Base-by-base conservation (phyloP, 441 rosid species). In the Pelargonium australe region DNA sequence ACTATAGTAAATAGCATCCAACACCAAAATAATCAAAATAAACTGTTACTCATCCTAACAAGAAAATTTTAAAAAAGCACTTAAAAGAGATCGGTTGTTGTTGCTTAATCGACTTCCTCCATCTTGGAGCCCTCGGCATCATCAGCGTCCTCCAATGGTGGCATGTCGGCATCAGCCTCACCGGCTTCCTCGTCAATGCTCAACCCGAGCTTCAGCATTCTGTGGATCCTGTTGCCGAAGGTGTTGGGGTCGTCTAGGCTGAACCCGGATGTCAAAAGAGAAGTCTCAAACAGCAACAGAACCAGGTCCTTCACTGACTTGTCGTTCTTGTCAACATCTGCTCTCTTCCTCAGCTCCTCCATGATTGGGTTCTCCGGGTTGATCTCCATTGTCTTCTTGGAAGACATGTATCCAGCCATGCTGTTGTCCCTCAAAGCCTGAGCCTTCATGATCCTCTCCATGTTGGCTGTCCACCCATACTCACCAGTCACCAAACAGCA, bases 341-440 rank as follows among this genome's bases (percentile, higher is more conserved):
- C 91, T 69, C 96, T 83, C 87, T 87, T 89, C 76, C 96, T 85
- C 41, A 91, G 73, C 78, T 91, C 97, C 62, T 91, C 96, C 93
- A 89, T 87, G 72, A 91, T 87, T 0, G 91, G 86, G 67, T 87
- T 91, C 74, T 89, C 92, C 0, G 94, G 97, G 67, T 91, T 91
- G 49, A 91, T 86, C 76, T 86, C 96, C 97, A 87, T 89, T 0
- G 97, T 91, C 78, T 91, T 91, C 88, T 91, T 91, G 81, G 86
- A 80, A 0, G 96, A 91, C 97, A 91, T 91, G 83, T 91, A 91
- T 0, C 93, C 85, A 13, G 88, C 66, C 97, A 89, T 89, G 85
- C 92, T 87, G 75, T 7, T 86, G 49, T 91, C 97, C 68, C 92
- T 86, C 80, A 91, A 17, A 0, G 95, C 91, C 67, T 91, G 97